Base-by-base conservation (phyloP, 2,329 filamentous ascomycete genomes). In the Stachybotrys chartarum region DNA sequence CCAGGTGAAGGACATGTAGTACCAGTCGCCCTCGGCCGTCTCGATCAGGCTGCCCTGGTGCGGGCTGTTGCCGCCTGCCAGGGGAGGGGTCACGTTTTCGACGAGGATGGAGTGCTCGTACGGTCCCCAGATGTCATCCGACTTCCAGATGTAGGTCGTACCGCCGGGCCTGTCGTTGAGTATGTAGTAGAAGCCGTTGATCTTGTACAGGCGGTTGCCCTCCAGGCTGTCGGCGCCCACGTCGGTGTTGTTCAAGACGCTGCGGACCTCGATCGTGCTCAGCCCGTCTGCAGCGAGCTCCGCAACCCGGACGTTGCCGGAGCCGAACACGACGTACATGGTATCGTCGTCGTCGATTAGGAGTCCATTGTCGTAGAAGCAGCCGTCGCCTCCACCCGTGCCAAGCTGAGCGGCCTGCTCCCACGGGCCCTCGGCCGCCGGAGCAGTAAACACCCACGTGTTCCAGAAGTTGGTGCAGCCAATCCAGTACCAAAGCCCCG, bases 281-380 rank as follows among this genome's bases (percentile, higher is more conserved):
- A 78, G 66, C 0, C 76, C 78, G 55, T 83, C 77, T 0, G 65
- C 57, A 16, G 74, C 74, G 3, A 85, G 70, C 61, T 82, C 73
- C 1, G 81, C 77, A 1, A 85, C 73, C 10, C 59, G 68, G 53
- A 84, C 74, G 3, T 76, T 69, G 0, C 66, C 74, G 50, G 71
- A 75, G 5, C 80, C 81, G 60, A 82, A 82, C 0, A 74, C 78
- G 0, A 85, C 75, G 53, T 84, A 85, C 72, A 84, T 79, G 1
- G 75, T 78, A 55, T 83, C 81, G 35, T 84, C 75, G 30, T 82
- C 78, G 52, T 84, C 81, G 35, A 85, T 74, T n/a, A 84, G 64
- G 0, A 85, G 64, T 0, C 82, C 80, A n/a, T 70, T 75, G 63
- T 85, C 82, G 60, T 85, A 85, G 60, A 80, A 83, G 64, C 81